Evolutionary conservation across 805 yeast genomes (phyloP).

Genomic region (Pichia nakasei): DNA sequence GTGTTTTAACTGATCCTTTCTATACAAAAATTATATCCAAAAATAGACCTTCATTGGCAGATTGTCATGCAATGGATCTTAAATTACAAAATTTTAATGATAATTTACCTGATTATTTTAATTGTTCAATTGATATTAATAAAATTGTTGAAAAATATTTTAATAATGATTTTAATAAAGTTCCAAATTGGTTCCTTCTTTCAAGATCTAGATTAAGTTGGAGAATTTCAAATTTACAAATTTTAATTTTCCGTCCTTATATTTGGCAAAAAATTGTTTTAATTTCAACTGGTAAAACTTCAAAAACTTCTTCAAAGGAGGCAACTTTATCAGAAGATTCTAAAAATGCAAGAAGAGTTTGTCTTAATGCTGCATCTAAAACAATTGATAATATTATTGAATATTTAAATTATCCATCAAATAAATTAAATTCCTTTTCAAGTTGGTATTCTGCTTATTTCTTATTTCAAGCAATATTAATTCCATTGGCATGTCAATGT

Average conservation of each 20-base stretch:
- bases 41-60: slow-evolving; percentile 40
- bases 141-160: slow-evolving; percentile 15
- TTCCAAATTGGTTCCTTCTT: slow-evolving; percentile 46
- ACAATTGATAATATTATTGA: slow-evolving; percentile 42
- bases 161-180: slow-evolving; percentile 12
- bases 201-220: slow-evolving; percentile 46
- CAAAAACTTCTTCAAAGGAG: slow-evolving; percentile 11
- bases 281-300: slow-evolving; percentile 12
- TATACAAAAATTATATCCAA: slow-evolving; percentile 39
- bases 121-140: slow-evolving; percentile 29
- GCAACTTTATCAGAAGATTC: slow-evolving; percentile 30
- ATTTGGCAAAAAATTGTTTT: slow-evolving; percentile 38
- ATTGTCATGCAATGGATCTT: slow-evolving; percentile 40
- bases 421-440: slow-evolving; percentile 34
- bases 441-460: slow-evolving; percentile 61
- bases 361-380: slow-evolving; percentile 42
- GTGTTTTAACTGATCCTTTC: slow-evolving; percentile 38
- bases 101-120: slow-evolving; percentile 38
- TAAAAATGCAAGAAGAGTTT: slow-evolving; percentile 40
- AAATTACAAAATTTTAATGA: slow-evolving; percentile 33
- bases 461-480: slow-evolving; percentile 52
- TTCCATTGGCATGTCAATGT: slow-evolving; percentile 46
- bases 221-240: slow-evolving; percentile 50
- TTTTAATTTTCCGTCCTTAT: slow-evolving; percentile 46
- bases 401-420: slow-evolving; percentile 21